phyloP scores from a whole-genome alignment of 2,329 filamentous ascomycete species.

The Sclerotinia nivalis region DNA sequence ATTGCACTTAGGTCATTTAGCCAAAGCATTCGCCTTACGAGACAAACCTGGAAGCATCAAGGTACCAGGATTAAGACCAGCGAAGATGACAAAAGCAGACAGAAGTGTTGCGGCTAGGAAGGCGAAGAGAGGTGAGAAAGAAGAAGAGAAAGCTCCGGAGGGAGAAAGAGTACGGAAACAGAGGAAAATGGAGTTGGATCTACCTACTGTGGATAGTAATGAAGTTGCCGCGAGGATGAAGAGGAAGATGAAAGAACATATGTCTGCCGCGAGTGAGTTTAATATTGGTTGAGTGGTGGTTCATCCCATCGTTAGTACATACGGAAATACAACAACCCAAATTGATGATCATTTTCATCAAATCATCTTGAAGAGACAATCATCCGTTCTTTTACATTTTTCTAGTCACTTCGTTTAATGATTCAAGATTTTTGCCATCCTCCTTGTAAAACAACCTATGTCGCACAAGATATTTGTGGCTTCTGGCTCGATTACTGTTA shows the following conservation, averaged over 20 bases:
- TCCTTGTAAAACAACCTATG: background rate
- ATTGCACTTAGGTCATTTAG: conserved; percentile 87
- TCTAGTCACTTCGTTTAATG: background rate
- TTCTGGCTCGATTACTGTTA: background rate
- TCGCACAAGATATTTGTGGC: background rate
- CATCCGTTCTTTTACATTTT: background rate
- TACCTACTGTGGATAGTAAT: conserved; percentile 51
- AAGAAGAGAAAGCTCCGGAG: conserved; percentile 41
- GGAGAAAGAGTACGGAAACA: conserved; percentile 42
- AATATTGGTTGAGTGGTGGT: conserved; percentile 58
- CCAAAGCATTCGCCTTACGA: conserved; percentile 88
- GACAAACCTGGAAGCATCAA: conserved; percentile 86
- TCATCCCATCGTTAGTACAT: background rate
- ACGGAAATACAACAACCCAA: background rate
- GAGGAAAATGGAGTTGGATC: conserved; percentile 43
- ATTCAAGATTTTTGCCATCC: background rate
- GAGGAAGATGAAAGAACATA: conserved; percentile 60
- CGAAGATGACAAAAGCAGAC: conserved; percentile 45
- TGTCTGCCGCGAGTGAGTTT: conserved; percentile 63
- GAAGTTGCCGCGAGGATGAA: conserved; percentile 64
- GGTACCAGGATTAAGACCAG: conserved; percentile 47
- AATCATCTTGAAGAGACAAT: background rate
- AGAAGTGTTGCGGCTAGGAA: conserved; percentile 44
- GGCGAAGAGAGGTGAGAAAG: conserved; percentile 42
- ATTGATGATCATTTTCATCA: background rate